These are phyloP conservation scores for Plasmodium chabaudi DNA, from an alignment of 169 alveolate species.

Conservation along the genomic window DNA sequence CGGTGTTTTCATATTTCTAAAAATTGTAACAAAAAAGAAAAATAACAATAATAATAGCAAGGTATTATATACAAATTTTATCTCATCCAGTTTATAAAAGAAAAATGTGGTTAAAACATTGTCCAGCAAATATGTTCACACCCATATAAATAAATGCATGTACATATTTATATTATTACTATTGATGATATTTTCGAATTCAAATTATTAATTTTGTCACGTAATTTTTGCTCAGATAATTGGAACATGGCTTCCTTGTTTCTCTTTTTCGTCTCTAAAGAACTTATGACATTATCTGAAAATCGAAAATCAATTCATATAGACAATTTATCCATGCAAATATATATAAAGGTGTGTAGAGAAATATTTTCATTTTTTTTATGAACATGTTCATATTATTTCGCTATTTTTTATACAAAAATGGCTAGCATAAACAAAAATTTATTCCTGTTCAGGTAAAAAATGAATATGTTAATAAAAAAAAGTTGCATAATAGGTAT, in stretches of 20 bases:
- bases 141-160: neutral
- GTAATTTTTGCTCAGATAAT: constrained; percentile 39
- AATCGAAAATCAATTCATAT: neutral
- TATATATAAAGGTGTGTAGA: too few relatives aligned
- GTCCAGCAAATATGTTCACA: neutral
- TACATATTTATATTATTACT: constrained; percentile 2
- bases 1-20: constrained; percentile 54
- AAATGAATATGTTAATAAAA: neutral
- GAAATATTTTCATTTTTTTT: too few relatives aligned
- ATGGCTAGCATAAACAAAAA: too few relatives aligned
- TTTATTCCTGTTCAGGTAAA: neutral
- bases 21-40: neutral
- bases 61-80: neutral
- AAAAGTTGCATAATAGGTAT: neutral
- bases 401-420: too few relatives aligned
- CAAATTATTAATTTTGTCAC: constrained; percentile 35
- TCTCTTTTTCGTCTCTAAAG: constrained; percentile 55
- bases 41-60: neutral
- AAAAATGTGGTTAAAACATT: too few relatives aligned
- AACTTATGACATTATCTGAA: constrained; percentile 51
- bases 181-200: constrained; percentile 25
- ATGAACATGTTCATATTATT: too few relatives aligned
- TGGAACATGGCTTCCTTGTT: constrained; percentile 25
- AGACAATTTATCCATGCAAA: too few relatives aligned
- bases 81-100: too few relatives aligned